Evolutionary conservation across 1,284 basidiomycete genomes (phyloP).

Genomic region (Mycena citricolor): DNA sequence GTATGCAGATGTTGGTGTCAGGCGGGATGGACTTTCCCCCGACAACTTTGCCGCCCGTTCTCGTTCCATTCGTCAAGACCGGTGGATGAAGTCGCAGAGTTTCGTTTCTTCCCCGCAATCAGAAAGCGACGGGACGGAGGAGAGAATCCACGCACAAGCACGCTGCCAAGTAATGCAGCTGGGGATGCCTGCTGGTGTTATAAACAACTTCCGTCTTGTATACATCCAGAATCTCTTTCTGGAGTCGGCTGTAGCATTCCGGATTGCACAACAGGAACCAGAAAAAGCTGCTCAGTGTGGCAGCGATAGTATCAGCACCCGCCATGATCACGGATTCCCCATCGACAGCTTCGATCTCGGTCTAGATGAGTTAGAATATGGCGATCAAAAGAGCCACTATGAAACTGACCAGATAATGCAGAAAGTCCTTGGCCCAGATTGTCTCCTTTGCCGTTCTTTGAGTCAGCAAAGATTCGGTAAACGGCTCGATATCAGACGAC

Average conservation of each 20-base stretch:
- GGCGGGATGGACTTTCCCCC: slow-evolving; percentile 38
- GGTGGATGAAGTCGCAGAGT: slow-evolving; percentile 37
- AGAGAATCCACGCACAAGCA: slow-evolving; percentile 33
- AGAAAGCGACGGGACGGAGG: background rate
- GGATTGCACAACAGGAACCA: slow-evolving; percentile 38
- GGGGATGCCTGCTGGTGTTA: slow-evolving; percentile 29
- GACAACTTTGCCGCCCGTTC: slow-evolving; percentile 26
- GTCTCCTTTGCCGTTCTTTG: too few species aligned
- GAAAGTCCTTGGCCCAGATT: too few species aligned
- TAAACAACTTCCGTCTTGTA: slow-evolving; percentile 32
- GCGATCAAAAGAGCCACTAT: too few species aligned
- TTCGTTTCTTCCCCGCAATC: slow-evolving; percentile 37
- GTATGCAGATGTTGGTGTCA: slow-evolving; percentile 39
- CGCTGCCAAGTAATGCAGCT: slow-evolving; percentile 37
- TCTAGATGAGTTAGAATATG: too few species aligned
- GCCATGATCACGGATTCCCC: slow-evolving; percentile 36
- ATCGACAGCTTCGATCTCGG: too few species aligned
- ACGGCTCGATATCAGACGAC: too few species aligned
- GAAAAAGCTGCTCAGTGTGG: slow-evolving; percentile 39
- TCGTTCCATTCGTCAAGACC: slow-evolving; percentile 32
- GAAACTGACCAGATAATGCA: too few species aligned
- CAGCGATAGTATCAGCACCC: slow-evolving; percentile 56
- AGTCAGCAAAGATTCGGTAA: too few species aligned
- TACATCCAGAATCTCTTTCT: slow-evolving; percentile 15
- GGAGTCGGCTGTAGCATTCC: slow-evolving; percentile 31